Evolutionary conservation across 177 flowering plant species (phyloP), one percentile per base, ranked within the genome.

Genomic region (Telopea speciosissima): DNA sequence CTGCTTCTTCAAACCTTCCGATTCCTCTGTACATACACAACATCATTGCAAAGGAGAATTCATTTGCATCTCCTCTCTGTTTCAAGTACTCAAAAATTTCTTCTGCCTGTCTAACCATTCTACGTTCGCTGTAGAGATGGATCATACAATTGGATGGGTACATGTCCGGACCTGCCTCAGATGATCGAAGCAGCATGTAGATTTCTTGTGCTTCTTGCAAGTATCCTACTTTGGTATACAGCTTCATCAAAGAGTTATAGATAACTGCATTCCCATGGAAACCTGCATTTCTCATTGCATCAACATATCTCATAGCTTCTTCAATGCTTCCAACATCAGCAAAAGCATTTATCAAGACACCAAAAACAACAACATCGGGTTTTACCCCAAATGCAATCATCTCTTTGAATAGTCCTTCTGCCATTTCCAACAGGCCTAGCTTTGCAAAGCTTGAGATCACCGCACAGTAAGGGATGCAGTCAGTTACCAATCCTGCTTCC

Each of bases 111-210:
- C 73, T 70, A 9, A 89, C 92, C 97, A 92, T 85, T 4, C 80
- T 78, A 26, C 81, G 80, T 72, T 85, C 85, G 60, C 87, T 86
- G 77, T 94, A 94, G 60, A 94, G 90, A 72, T 90, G 90, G 54
- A 94, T 88, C 96, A 94, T 90, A 75, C 97, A 94, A 73, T 92
- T 94, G 24, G 96, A 94, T 25, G 93, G 80, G 77, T 83, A 94
- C 3, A 84, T 75, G 75, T 89, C 89, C 9, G 87, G 89, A 74
- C 87, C 86, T 21, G 31, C 75, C 44, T 85, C 81, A 5, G 80
- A 80, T 70, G 76, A 79, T 63, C 74, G 84, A 69, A 90, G 92
- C 70, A 81, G 62, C 62, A 75, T 72, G 81, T 88, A 90, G 36
- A 74, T 79, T 73, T 87, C 96, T 73, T 87, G 69, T 58, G 99